Percentiles rank a stretch among this genome's conserved stretches.
These are phyloP conservation scores for Heliamphora exappendiculata DNA, from an alignment of 148 eudicot genomes.

Conservation along the genomic window DNA sequence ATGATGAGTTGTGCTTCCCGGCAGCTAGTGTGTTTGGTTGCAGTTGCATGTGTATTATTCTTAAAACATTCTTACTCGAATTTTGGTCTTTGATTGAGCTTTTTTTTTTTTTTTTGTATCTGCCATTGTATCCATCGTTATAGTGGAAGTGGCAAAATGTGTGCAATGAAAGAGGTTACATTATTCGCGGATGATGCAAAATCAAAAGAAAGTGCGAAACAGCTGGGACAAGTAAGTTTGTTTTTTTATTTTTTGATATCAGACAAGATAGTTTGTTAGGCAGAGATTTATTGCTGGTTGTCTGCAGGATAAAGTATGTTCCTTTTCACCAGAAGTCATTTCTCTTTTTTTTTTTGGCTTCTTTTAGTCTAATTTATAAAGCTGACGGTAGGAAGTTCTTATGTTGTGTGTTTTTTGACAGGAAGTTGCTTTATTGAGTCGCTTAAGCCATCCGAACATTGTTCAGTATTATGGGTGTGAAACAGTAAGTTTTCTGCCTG, in stretches of 20 bases:
- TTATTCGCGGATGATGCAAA: conserved; percentile 85
- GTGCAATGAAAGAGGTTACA: conserved; percentile 99
- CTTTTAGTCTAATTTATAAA: background rate
- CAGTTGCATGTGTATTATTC: background rate
- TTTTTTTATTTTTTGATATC: no score
- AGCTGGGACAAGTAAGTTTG: conserved; percentile 78
- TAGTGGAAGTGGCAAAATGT: conserved; percentile 98
- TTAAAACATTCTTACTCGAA: background rate
- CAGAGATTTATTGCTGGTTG: background rate
- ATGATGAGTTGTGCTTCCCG: background rate
- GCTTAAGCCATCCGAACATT: conserved; percentile 86
- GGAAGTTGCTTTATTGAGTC: conserved; percentile 79
- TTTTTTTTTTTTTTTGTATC: background rate
- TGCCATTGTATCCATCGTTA: background rate
- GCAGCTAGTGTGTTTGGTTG: background rate
- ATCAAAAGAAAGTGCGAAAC: conserved; percentile 96
- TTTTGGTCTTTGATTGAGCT: background rate
- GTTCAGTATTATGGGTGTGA: conserved; percentile 96
- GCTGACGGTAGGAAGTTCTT: conserved; percentile 4
- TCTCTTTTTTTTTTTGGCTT: background rate
- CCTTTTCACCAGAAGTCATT: background rate
- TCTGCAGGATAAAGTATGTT: background rate
- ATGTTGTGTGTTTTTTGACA: conserved; percentile 26
- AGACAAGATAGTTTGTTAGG: no score
- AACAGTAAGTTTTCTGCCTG: conserved; percentile 45